A percentile compares a stretch with the other conserved stretches of the same genome.
Evolutionary conservation across 495 filamentous ascomycete genomes (phyloP).

Genomic region (Penicillium argentinense): DNA sequence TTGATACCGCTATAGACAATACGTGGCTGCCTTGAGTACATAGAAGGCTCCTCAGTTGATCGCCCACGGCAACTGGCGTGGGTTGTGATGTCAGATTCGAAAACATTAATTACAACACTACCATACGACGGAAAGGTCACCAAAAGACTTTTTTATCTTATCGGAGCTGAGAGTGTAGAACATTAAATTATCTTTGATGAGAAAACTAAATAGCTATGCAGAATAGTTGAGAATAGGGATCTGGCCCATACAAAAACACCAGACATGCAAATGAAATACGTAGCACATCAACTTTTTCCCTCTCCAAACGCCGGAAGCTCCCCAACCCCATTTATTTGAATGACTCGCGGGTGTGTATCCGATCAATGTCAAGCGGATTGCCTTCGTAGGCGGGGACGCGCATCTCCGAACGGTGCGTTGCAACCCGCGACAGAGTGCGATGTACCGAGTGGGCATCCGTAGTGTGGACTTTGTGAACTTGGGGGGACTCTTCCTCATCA

Average conservation of each 20-base stretch:
- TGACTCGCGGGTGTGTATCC: constrained; percentile 30
- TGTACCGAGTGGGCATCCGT: constrained; percentile 7
- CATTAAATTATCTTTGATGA: too few relatives aligned
- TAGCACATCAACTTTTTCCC: not conserved
- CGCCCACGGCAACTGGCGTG: too few relatives aligned
- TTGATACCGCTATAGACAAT: too few relatives aligned
- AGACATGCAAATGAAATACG: constrained; percentile 5
- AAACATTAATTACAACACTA: too few relatives aligned
- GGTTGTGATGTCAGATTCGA: too few relatives aligned
- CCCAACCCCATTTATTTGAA: constrained; percentile 16
- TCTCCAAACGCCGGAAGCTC: not conserved
- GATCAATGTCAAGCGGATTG: constrained; percentile 33
- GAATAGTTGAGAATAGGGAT: too few relatives aligned
- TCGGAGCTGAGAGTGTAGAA: too few relatives aligned
- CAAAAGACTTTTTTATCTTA: too few relatives aligned
- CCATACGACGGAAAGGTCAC: too few relatives aligned
- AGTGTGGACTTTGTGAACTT: constrained; percentile 8
- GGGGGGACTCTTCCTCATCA: constrained; percentile 11
- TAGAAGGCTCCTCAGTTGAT: too few relatives aligned
- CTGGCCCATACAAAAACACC: constrained; percentile 12
- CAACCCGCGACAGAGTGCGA: constrained; percentile 15
- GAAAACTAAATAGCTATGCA: too few relatives aligned
- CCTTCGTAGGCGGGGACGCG: constrained; percentile 29
- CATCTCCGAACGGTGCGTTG: constrained; percentile 14
- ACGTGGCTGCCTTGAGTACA: too few relatives aligned